phyloP scores from a whole-genome alignment of 2,329 filamentous ascomycete genomes.

The Corynespora cassiicola region DNA sequence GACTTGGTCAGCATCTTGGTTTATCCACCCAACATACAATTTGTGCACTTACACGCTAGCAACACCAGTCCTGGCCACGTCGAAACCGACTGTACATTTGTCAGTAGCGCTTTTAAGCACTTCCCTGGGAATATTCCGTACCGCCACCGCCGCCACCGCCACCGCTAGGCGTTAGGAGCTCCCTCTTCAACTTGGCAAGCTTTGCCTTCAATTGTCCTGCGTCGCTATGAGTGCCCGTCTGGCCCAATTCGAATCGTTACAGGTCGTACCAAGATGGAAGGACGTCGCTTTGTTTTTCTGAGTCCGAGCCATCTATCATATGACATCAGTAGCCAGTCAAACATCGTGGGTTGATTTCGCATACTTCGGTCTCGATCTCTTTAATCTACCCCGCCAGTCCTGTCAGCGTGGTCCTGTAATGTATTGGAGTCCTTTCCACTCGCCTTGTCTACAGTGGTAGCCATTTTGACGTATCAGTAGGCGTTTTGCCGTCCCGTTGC shows the following conservation, averaged over 20 bases:
- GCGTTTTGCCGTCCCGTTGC: slow-evolving; percentile 66
- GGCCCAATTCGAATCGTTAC: background rate
- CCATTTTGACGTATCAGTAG: slow-evolving; percentile 69
- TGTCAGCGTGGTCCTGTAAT: too few relatives aligned
- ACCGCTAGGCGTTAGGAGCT: slow-evolving; percentile 83
- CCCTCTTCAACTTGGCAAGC: slow-evolving; percentile 95
- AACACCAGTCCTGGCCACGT: slow-evolving; percentile 96
- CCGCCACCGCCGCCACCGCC: slow-evolving; percentile 85
- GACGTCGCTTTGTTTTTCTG: slow-evolving; percentile 98
- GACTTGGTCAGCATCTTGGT: slow-evolving; percentile 13
- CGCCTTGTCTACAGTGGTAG: slow-evolving; percentile 97
- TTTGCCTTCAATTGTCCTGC: slow-evolving; percentile 91
- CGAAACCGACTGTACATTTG: slow-evolving; percentile 73
- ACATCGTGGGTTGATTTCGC: slow-evolving; percentile 39
- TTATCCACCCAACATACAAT: too few relatives aligned
- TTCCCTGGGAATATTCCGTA: slow-evolving; percentile 14
- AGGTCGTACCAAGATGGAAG: slow-evolving; percentile 76
- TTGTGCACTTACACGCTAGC: slow-evolving; percentile 77
- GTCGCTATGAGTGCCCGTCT: slow-evolving; percentile 28
- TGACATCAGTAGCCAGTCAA: slow-evolving; percentile 27
- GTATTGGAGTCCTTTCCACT: too few relatives aligned
- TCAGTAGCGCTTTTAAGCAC: slow-evolving; percentile 17
- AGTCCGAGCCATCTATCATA: slow-evolving; percentile 82
- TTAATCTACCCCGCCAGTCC: slow-evolving; percentile 73
- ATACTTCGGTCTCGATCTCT: slow-evolving; percentile 91